Percentiles rank a stretch among this genome's conserved stretches.
phyloP scores from a whole-genome alignment of 2,329 filamentous ascomycete genomes.

The Cladosporium sphaerospermum region DNA sequence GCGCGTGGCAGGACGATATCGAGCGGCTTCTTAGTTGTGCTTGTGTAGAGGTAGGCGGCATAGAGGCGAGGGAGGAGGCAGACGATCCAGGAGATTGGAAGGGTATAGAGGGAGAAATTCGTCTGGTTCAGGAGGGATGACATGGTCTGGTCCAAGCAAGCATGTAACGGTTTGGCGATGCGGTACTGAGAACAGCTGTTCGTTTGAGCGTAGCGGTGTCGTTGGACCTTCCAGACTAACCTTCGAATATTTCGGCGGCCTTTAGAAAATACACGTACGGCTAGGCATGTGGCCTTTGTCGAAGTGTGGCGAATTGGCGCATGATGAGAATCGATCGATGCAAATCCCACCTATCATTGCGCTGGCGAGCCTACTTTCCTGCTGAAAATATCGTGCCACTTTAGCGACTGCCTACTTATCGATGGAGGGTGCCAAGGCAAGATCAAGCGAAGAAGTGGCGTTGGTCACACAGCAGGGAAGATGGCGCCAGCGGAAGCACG shows the following conservation, averaged over 20 bases:
- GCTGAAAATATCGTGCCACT: neutral
- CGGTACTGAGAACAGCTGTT: neutral
- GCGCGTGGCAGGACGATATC: constrained; percentile 28
- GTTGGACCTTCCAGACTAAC: neutral
- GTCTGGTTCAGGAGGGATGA: neutral
- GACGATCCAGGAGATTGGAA: constrained; percentile 29
- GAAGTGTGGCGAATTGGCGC: no score
- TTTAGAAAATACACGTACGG: neutral
- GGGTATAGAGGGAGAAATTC: constrained; percentile 26
- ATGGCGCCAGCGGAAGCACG: neutral
- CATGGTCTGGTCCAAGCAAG: neutral
- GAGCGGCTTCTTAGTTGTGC: constrained; percentile 16
- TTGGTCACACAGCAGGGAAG: neutral
- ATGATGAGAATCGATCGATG: no score
- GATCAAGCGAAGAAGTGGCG: neutral
- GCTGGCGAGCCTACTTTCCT: neutral
- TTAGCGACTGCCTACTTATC: neutral
- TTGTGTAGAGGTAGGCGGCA: constrained; percentile 19
- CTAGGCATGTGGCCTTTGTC: no score
- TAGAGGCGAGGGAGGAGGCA: constrained; percentile 32
- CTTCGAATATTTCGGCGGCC: neutral
- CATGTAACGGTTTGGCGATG: neutral
- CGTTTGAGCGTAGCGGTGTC: neutral
- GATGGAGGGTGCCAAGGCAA: neutral
- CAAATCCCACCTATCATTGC: no score